phyloP scores from a whole-genome alignment of 2,329 filamentous ascomycete species.

The Dryadomyces quercivorus region DNA sequence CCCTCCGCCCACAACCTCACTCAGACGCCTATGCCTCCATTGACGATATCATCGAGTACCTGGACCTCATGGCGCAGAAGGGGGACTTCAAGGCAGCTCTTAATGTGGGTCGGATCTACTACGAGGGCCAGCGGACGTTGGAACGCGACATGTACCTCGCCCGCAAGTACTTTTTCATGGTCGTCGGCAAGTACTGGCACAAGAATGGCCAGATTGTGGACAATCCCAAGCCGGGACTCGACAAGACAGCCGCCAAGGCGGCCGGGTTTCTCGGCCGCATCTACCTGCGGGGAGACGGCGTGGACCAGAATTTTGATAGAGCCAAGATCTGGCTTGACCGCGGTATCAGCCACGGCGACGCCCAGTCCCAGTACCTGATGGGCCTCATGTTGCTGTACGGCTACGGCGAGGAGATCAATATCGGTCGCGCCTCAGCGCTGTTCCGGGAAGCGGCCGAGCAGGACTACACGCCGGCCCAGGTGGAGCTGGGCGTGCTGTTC shows the following conservation, averaged over 20 bases:
- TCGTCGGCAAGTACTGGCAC: slow-evolving; percentile 72
- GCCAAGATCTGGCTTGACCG: slow-evolving; percentile 76
- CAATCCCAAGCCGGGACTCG: slow-evolving; percentile 56
- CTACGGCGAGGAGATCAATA: slow-evolving; percentile 51
- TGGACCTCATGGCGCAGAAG: slow-evolving; percentile 81
- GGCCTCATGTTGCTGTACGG: slow-evolving; percentile 77
- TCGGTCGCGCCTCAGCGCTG: slow-evolving; percentile 58
- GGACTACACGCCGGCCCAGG: slow-evolving; percentile 68
- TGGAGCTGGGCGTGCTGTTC: slow-evolving; percentile 71
- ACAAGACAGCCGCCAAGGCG: slow-evolving; percentile 70
- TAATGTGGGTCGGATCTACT: slow-evolving; percentile 74
- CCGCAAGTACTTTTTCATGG: slow-evolving; percentile 67
- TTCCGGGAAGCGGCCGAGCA: slow-evolving; percentile 73
- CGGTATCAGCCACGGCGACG: slow-evolving; percentile 62
- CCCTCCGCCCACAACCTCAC: slow-evolving; percentile 57
- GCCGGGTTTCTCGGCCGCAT: slow-evolving; percentile 82
- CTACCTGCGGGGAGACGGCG: slow-evolving; percentile 78
- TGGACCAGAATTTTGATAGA: slow-evolving; percentile 63
- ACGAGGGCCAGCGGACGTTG: slow-evolving; percentile 70
- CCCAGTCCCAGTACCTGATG: slow-evolving; percentile 73
- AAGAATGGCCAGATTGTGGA: slow-evolving; percentile 63
- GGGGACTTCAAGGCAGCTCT: slow-evolving; percentile 81
- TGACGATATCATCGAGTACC: slow-evolving; percentile 88
- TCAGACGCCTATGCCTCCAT: slow-evolving; percentile 77
- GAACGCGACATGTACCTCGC: slow-evolving; percentile 62